Evolutionary conservation across 2,329 filamentous ascomycete species (phyloP).

Genomic region (Pestalotiopsis fici): DNA sequence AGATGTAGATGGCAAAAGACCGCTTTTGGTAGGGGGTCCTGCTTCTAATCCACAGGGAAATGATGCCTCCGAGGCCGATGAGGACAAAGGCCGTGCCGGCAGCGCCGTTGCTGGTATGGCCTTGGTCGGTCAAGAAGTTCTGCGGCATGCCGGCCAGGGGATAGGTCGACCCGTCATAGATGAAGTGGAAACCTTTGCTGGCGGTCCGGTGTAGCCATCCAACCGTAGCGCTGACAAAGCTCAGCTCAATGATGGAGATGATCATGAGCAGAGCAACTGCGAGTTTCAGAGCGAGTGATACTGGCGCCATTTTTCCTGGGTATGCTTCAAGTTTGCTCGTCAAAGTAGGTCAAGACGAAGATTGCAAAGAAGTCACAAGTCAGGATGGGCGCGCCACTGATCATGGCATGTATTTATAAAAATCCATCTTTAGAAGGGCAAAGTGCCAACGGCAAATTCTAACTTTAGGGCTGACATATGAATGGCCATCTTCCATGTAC

Average conservation of each 20-base stretch:
- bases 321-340: not conserved
- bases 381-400: not conserved
- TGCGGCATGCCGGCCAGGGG: slow-evolving; percentile 29
- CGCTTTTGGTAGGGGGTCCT: slow-evolving; percentile 15
- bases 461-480: not conserved
- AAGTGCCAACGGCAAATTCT: not conserved
- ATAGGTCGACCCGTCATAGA: slow-evolving; percentile 20
- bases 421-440: not conserved
- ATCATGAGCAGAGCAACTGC: slow-evolving; percentile 33
- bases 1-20: slow-evolving; percentile 18
- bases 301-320: not conserved
- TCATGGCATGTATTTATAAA: not conserved
- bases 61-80: slow-evolving; percentile 31
- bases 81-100: slow-evolving; percentile 36
- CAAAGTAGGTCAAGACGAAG: not conserved
- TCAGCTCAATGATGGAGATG: slow-evolving; percentile 38
- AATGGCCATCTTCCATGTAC: not conserved
- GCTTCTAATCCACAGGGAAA: slow-evolving; percentile 30
- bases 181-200: slow-evolving; percentile 26
- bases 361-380: not conserved
- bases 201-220: slow-evolving; percentile 35
- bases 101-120: slow-evolving; percentile 43
- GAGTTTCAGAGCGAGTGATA: slow-evolving; percentile 18
- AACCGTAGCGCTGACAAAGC: slow-evolving; percentile 38
- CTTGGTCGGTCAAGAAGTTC: slow-evolving; percentile 37